A percentile compares a stretch with the other conserved stretches of the same genome.
phyloP scores from a whole-genome alignment of 1,284 basidiomycete species.

The Naganishia liquefaciens region DNA sequence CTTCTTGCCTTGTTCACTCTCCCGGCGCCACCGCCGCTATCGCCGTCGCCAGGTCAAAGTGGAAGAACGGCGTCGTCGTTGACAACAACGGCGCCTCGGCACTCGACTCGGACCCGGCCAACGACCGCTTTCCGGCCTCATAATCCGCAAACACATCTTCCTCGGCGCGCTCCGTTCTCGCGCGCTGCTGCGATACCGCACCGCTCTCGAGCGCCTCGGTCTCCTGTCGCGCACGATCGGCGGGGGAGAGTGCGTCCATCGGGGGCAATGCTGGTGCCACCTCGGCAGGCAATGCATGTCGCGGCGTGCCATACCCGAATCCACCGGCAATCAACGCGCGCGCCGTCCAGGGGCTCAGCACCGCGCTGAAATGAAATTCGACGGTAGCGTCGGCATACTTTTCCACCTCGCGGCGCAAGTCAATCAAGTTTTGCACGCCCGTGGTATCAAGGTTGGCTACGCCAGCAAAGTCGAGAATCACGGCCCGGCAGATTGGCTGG shows the following conservation, averaged over 20 bases:
- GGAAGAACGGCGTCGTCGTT: constrained; percentile 52
- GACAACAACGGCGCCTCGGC: constrained; percentile 37
- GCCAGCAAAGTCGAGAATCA: constrained; percentile 87
- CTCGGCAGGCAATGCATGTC: constrained; percentile 28
- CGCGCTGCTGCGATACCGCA: constrained; percentile 14
- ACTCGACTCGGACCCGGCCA: constrained; percentile 40
- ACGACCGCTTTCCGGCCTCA: constrained; percentile 29
- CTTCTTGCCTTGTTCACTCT: constrained; percentile 21
- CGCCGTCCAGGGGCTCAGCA: constrained; percentile 91
- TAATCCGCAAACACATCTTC: constrained; percentile 3
- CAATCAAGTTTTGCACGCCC: constrained; percentile 85
- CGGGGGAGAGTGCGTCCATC: constrained; percentile 35
- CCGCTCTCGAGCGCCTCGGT: constrained; percentile 33
- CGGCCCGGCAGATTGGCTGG: constrained; percentile 73
- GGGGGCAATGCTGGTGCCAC: constrained; percentile 33
- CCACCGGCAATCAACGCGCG: constrained; percentile 83
- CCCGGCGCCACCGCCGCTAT: constrained; percentile 37
- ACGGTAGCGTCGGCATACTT: constrained; percentile 79
- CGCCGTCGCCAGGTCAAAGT: constrained; percentile 53
- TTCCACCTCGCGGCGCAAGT: constrained; percentile 82
- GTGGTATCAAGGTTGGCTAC: constrained; percentile 69
- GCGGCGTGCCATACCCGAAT: constrained; percentile 62
- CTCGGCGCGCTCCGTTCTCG: constrained; percentile 41
- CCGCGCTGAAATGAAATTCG: constrained; percentile 63
- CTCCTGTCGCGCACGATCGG: constrained; percentile 36